Conservation (phyloP, 2,329 filamentous ascomycete genomes). For the Botrytis medusae region DNA sequence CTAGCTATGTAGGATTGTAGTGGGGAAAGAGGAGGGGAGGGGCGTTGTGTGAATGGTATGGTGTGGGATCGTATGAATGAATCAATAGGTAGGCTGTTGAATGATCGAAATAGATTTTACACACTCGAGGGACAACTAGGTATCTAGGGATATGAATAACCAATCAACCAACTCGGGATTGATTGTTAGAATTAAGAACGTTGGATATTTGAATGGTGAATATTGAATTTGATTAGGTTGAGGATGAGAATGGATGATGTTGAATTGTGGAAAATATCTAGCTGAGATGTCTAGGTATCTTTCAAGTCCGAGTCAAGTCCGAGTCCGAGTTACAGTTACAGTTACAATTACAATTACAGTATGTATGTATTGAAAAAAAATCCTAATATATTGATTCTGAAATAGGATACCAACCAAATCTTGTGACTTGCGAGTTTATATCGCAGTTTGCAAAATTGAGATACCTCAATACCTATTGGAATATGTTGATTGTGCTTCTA, state of each 20-base stretch:
- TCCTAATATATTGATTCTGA: background rate
- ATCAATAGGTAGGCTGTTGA: background rate
- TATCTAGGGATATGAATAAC: background rate
- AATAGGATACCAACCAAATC: background rate
- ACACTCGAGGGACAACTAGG: background rate
- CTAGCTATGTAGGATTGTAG: no score
- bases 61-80: background rate
- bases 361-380: background rate
- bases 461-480: background rate
- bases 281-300: background rate
- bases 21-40: no score
- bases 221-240: no score
- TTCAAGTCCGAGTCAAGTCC: no score
- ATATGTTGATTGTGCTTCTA: background rate
- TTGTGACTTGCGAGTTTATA: background rate
- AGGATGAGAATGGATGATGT: no score
- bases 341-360: background rate
- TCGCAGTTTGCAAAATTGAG: background rate
- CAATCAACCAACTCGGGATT: background rate
- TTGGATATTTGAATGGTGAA: no score
- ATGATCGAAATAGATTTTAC: background rate
- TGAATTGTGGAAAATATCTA: background rate
- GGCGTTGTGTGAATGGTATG: no score
- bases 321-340: background rate
- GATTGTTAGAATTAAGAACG: background rate